Evolutionary conservation across 2,329 filamentous ascomycete genomes (phyloP).

Genomic region (Pseudophaeomoniella oleicola): DNA sequence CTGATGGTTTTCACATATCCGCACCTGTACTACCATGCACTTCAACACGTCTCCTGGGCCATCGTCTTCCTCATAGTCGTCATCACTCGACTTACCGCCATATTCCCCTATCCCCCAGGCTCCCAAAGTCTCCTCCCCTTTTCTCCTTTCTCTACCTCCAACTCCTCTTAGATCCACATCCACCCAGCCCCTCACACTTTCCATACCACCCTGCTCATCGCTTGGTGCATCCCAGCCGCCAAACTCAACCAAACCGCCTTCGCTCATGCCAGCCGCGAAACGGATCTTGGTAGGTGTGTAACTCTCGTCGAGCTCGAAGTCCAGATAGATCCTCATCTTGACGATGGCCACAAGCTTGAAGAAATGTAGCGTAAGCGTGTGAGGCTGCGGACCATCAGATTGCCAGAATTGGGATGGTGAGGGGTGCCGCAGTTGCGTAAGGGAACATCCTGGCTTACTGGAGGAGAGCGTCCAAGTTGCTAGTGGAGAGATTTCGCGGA

Average conservation of each 20-base stretch:
- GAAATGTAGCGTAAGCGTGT: slow-evolving; percentile 50
- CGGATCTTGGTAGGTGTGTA: slow-evolving; percentile 92
- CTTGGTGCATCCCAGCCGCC: slow-evolving; percentile 62
- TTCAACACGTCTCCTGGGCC: slow-evolving; percentile 59
- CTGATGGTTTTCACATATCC: slow-evolving; percentile 91
- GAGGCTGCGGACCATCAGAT: slow-evolving; percentile 51
- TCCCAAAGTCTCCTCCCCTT: slow-evolving; percentile 4
- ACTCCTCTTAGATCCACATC: slow-evolving; percentile 60
- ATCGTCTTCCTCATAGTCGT: slow-evolving; percentile 13
- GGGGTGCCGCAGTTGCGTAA: slow-evolving; percentile 43
- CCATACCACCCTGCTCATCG: slow-evolving; percentile 11
- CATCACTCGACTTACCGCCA: slow-evolving; percentile 9
- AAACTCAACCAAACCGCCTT: slow-evolving; percentile 84
- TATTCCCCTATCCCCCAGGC: slow-evolving; percentile 6
- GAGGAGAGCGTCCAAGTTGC: slow-evolving; percentile 53
- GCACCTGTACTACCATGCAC: slow-evolving; percentile 79
- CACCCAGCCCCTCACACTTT: slow-evolving; percentile 59
- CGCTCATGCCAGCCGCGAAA: slow-evolving; percentile 77
- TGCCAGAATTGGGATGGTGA: slow-evolving; percentile 48
- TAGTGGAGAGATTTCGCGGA: slow-evolving; percentile 50
- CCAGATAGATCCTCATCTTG: slow-evolving; percentile 46
- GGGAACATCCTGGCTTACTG: slow-evolving; percentile 46
- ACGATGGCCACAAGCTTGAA: slow-evolving; percentile 37
- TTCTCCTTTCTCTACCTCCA: slow-evolving; percentile 28
- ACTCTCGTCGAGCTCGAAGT: slow-evolving; percentile 85